Evolutionary conservation across 2,329 filamentous ascomycete species (phyloP).

Genomic region (Arthrobotrys musiformis): DNA sequence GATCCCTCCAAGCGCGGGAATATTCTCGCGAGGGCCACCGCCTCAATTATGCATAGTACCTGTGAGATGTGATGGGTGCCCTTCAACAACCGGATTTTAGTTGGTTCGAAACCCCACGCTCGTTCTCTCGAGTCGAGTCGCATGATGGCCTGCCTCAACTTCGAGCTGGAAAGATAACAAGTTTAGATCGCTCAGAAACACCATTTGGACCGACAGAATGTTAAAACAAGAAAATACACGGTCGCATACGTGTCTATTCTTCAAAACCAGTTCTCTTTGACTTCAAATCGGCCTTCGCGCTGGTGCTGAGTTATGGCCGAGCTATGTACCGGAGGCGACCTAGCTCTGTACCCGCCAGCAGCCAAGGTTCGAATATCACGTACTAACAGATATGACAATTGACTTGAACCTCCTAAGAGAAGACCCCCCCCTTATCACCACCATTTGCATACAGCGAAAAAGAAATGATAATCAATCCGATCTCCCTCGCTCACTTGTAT

Average conservation of each 20-base stretch:
- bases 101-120: constrained; percentile 40
- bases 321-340: constrained; percentile 1
- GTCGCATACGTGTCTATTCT: constrained; percentile 12
- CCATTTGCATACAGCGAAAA: constrained; percentile 13
- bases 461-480: constrained; percentile 30
- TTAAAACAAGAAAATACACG: constrained; percentile 29
- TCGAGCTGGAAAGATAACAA: background rate
- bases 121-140: constrained; percentile 4
- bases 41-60: constrained; percentile 9
- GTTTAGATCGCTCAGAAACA: constrained; percentile 12
- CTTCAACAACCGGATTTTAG: background rate
- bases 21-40: constrained; percentile 45
- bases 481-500: background rate
- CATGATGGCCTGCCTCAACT: background rate
- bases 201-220: constrained; percentile 12
- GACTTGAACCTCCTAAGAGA: background rate
- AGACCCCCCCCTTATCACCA: constrained; percentile 28
- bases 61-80: constrained; percentile 6
- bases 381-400: constrained; percentile 56
- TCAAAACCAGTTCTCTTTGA: background rate
- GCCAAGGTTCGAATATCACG: constrained; percentile 34
- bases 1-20: constrained; percentile 45
- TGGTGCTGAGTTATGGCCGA: background rate
- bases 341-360: background rate
- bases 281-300: background rate